Percentiles rank a stretch among this genome's conserved stretches.
phyloP scores from a whole-genome alignment of 768 basidiomycete genomes.

The Pholiota conissans region DNA sequence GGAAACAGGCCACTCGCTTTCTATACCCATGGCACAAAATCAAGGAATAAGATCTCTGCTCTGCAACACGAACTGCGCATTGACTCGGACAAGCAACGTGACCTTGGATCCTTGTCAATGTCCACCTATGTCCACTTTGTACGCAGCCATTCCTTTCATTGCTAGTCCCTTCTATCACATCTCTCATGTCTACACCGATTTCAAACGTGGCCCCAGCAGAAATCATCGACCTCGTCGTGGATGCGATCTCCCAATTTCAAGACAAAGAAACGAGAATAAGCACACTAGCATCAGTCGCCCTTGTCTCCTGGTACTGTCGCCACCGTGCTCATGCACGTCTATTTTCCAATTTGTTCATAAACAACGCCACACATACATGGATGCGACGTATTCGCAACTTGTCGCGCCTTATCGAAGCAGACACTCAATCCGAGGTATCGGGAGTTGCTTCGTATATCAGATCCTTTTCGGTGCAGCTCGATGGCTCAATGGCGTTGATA shows the following conservation, averaged over 20 bases:
- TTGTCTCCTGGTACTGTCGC: slow-evolving; percentile 18
- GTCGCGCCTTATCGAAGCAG: slow-evolving; percentile 12
- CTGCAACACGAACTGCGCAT: too few relatives aligned
- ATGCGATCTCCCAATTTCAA: slow-evolving; percentile 12
- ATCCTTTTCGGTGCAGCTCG: slow-evolving; percentile 10
- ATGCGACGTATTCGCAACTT: background rate
- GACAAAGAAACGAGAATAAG: slow-evolving; percentile 6
- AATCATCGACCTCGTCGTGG: slow-evolving; percentile 16
- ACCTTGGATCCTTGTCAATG: too few relatives aligned
- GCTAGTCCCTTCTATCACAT: too few relatives aligned
- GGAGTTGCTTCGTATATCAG: slow-evolving; percentile 18
- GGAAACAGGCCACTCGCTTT: too few relatives aligned
- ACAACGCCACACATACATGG: slow-evolving; percentile 4
- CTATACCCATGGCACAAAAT: too few relatives aligned
- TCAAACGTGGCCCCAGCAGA: slow-evolving; percentile 8
- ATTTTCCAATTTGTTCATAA: slow-evolving; percentile 11
- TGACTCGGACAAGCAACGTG: too few relatives aligned
- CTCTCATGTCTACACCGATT: too few relatives aligned
- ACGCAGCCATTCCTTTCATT: too few relatives aligned
- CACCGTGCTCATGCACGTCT: slow-evolving; percentile 18
- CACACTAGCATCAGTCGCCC: slow-evolving; percentile 12
- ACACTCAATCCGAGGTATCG: slow-evolving; percentile 13
- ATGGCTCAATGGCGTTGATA: slow-evolving; percentile 9
- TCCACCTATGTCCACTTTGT: too few relatives aligned
- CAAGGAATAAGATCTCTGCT: too few relatives aligned